Evolutionary conservation across 2,329 filamentous ascomycete genomes (phyloP), one percentile per base, ranked within the genome.

Genomic region (Fusarium poae): DNA sequence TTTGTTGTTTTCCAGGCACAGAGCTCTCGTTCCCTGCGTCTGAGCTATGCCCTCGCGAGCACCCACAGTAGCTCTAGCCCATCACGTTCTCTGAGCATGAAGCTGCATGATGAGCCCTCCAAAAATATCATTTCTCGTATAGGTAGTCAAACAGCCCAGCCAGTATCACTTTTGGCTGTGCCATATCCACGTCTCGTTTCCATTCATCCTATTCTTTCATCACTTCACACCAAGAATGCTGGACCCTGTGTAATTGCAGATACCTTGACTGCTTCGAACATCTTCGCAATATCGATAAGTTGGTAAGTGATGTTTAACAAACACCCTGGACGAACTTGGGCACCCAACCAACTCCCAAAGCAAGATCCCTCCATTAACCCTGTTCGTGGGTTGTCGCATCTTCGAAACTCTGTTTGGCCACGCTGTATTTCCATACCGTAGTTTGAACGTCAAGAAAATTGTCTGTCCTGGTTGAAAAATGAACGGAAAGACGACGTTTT

Each of bases 301-400:
- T 48, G 21, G 51, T 49, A 11, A 49, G 34, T 56, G 42, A 46
- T 49, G 62, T 59, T 62, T 49, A 56, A 44, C 40, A 44, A 49
- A 49, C 50, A 70, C 42, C 50, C 62, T 70, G 35, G 53, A 49
- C 62, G 50, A 67, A 50, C 66, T 46, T 46, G 30, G 50, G 43
- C 40, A 45, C 49, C 55, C 34, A 45, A 50, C 30, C 53, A 63
- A 44, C 49, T 49, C 30, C 27, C 25, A 30, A 45, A 43, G 29
- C 32, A 43, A 58, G 48, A 45, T 54, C 34, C 20, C 39, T 40
- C 43, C 52, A 20, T 34, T 34, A 53, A 27, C 61, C 52, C 29
- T 50, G 29, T 35, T 53, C 23, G 45, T 35, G 6, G 35, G 23
- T 34, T 53, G 32, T 23, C 51, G 40, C 43, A 50, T 55, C 30